A percentile compares a stretch with the other conserved stretches of the same genome.
These are phyloP conservation scores for Kurtzmaniella quercitrusa DNA, from an alignment of 1,139 yeast genomes.

Conservation along the genomic window DNA sequence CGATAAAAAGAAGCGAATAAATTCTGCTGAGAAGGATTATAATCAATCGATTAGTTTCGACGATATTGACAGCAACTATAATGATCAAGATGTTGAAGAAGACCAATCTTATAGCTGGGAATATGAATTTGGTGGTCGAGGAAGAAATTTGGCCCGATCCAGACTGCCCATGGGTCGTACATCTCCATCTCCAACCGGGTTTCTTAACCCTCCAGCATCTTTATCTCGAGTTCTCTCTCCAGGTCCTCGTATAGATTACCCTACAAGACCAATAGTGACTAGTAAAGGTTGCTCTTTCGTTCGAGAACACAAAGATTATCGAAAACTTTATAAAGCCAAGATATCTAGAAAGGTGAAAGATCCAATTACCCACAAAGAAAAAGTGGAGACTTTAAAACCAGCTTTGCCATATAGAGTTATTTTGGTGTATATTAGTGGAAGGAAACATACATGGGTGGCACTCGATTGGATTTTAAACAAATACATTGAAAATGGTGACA, in stretches of 20 bases:
- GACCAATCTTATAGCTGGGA: conserved; percentile 6
- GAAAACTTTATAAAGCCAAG: conserved; percentile 30
- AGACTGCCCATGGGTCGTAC: conserved; percentile 12
- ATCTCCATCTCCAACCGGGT: conserved; percentile 15
- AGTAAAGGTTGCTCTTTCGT: conserved; percentile 50
- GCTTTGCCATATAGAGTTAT: conserved; percentile 50
- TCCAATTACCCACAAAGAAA: conserved; percentile 1
- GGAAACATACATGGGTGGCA: conserved; percentile 77
- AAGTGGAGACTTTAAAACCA: conserved; percentile 23
- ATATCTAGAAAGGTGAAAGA: conserved; percentile 18
- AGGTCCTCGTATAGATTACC: conserved; percentile 24
- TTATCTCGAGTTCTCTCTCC: conserved; percentile 7
- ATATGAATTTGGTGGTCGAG: conserved; percentile 8
- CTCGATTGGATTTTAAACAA: conserved; percentile 60
- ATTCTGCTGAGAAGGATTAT: conserved; percentile 1
- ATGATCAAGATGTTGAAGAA: conserved; percentile 12
- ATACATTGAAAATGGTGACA: conserved; percentile 58
- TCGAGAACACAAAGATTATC: conserved; percentile 41
- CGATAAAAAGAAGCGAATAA: background rate
- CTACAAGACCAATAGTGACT: conserved; percentile 49
- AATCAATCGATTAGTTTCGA: background rate
- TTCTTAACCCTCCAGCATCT: background rate
- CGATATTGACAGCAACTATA: conserved; percentile 12
- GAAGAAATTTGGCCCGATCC: conserved; percentile 14
- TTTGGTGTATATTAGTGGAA: conserved; percentile 62